Percentiles rank a stretch among this genome's conserved stretches.
phyloP scores from a whole-genome alignment of 140 eudicot species.

The Stevia rebaudiana region DNA sequence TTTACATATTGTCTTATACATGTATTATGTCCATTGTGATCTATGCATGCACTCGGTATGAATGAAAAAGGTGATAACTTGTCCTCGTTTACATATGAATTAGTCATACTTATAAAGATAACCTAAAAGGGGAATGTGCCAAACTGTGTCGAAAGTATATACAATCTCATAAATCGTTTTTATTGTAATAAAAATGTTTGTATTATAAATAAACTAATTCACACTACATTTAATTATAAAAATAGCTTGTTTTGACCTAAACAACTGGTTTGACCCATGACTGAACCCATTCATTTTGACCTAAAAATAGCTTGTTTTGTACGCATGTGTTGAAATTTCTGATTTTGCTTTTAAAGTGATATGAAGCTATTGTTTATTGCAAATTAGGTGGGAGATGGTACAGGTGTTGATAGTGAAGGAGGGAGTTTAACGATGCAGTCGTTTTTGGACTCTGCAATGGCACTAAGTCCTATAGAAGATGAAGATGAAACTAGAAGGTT shows the following conservation, averaged over 20 bases:
- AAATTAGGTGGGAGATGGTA: slow-evolving; percentile 68
- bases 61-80: background rate
- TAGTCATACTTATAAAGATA: background rate
- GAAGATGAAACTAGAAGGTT: slow-evolving; percentile 52
- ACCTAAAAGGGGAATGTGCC: background rate
- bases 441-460: slow-evolving; percentile 97
- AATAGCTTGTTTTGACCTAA: background rate
- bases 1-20: background rate
- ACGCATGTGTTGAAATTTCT: too few species aligned
- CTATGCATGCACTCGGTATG: background rate
- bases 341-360: too few species aligned
- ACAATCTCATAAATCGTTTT: background rate
- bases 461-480: slow-evolving; percentile 30
- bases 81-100: background rate
- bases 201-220: background rate
- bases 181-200: background rate
- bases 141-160: background rate
- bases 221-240: background rate
- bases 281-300: background rate
- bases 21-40: background rate
- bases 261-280: background rate
- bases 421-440: slow-evolving; percentile 81
- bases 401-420: slow-evolving; percentile 63
- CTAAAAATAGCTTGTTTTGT: too few species aligned
- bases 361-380: too few species aligned